Base-by-base conservation (phyloP, 2,329 filamentous ascomycete genomes). In the Cercospora sojina region DNA sequence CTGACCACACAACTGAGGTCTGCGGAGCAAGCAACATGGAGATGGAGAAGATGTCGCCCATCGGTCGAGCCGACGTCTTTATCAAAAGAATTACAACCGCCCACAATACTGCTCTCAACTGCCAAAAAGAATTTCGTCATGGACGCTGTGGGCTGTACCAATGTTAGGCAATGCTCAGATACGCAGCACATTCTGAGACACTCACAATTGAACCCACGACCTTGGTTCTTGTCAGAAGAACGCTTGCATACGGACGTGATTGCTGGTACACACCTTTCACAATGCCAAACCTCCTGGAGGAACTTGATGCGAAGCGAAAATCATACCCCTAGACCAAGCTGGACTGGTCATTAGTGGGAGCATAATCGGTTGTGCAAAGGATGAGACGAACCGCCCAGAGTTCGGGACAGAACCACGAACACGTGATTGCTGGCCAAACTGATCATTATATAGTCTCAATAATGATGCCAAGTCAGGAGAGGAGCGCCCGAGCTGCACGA, bases 291-390 rank as follows among this genome's bases (percentile, higher is more conserved):
- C 27, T 51, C 47, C 60, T 29, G 2, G 6, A 18, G 20, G 23
- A 56, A 6, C 23, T 18, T n/a, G 9, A 47, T 63, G 60, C 60
- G 60, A 63, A 63, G 60, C 60, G 60, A 63, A 63, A 63, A 63
- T 63, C 60, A 63, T 63, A 63, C 60, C 60, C 60, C 60, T 63
- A 63, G 60, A 63, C 60, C 60, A 62, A 62, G 59, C 59, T 51
- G 6, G 0, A 5, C 3, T 6, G 23, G n/a, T 23, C 23, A 3
- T 53, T n/a, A 53, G 47, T n/a, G 5, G 23, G 12, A 9, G 47
- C 5, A 5, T 9, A 8, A 12, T 13, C n/a, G n/a, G n/a, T 8
- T 25, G 23, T 8, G 12, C 47, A 13, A 2, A 16, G 23, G 13
- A n/a, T 53, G 47, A 27, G 47, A 53, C 47, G 23, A 53, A 53